phyloP scores from a whole-genome alignment of 345 rosid species.

The Linum tenue region DNA sequence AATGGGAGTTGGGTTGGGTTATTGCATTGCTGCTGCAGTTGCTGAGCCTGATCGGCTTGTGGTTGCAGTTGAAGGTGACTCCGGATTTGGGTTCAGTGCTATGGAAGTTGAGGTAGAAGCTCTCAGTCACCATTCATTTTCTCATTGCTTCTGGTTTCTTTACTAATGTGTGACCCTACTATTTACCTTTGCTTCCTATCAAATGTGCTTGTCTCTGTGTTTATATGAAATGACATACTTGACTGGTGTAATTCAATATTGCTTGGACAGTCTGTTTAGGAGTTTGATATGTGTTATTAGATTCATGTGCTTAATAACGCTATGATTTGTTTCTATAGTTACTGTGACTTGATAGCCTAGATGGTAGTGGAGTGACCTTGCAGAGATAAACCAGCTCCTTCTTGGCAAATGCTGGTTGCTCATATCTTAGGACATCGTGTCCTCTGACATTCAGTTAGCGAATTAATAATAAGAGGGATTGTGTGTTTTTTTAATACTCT shows the following conservation, averaged over 20 bases:
- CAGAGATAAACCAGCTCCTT: background rate
- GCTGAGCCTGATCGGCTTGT: slow-evolving; percentile 83
- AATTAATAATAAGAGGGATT: no score
- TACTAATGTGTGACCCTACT: background rate
- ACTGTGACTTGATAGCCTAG: background rate
- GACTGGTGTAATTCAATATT: background rate
- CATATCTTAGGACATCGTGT: background rate
- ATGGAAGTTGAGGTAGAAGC: slow-evolving; percentile 86
- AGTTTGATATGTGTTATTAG: background rate
- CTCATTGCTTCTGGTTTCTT: background rate
- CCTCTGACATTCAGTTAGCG: background rate
- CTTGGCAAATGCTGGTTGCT: background rate
- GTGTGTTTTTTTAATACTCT: no score
- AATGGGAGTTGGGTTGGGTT: slow-evolving; percentile 98
- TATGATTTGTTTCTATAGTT: no score
- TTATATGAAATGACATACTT: background rate
- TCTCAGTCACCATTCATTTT: background rate
- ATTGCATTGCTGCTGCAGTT: slow-evolving; percentile 95
- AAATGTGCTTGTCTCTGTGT: background rate
- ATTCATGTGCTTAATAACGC: background rate
- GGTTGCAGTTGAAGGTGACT: slow-evolving; percentile 96
- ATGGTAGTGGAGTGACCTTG: background rate
- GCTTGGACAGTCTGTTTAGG: background rate
- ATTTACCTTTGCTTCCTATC: background rate
- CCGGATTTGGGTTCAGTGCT: slow-evolving; percentile 98